A percentile compares a stretch with the other conserved stretches of the same genome.
phyloP scores from a whole-genome alignment of 768 basidiomycete genomes.

The Tephrocybe sp. region DNA sequence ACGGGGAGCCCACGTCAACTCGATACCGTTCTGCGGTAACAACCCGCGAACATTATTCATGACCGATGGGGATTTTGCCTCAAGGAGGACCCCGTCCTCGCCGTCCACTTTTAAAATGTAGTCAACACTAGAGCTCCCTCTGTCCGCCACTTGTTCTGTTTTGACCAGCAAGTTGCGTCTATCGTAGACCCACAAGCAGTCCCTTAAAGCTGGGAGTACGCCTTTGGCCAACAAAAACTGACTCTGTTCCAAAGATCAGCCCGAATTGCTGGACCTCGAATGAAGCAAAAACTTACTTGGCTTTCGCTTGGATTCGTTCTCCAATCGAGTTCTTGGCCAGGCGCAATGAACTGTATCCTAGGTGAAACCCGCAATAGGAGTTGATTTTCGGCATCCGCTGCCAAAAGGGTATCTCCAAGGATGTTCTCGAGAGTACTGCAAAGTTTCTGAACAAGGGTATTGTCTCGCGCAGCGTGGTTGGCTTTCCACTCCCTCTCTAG shows the following conservation, averaged over 20 bases:
- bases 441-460: slow-evolving; percentile 16
- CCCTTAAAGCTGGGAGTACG: background rate
- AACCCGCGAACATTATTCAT: too few species aligned
- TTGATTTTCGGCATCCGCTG: slow-evolving; percentile 10
- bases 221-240: background rate
- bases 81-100: slow-evolving; percentile 10
- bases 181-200: background rate
- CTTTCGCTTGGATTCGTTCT: slow-evolving; percentile 13
- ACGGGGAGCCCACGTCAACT: too few species aligned
- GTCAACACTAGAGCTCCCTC: slow-evolving; percentile 17
- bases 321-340: slow-evolving; percentile 10
- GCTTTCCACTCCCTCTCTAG: too few species aligned
- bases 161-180: background rate
- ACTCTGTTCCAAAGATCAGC: slow-evolving; percentile 8
- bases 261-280: slow-evolving; percentile 10
- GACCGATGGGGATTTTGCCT: slow-evolving; percentile 21
- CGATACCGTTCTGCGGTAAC: too few species aligned
- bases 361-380: slow-evolving; percentile 16
- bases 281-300: slow-evolving; percentile 13
- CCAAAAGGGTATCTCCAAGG: slow-evolving; percentile 15
- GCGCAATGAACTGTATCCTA: slow-evolving; percentile 4
- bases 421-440: slow-evolving; percentile 15
- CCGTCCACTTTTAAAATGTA: slow-evolving; percentile 14
- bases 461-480: too few species aligned
- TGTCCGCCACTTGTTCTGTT: slow-evolving; percentile 10